Base-by-base conservation (phyloP, 75 land plant species). In the Isoetes taiwanensis region DNA sequence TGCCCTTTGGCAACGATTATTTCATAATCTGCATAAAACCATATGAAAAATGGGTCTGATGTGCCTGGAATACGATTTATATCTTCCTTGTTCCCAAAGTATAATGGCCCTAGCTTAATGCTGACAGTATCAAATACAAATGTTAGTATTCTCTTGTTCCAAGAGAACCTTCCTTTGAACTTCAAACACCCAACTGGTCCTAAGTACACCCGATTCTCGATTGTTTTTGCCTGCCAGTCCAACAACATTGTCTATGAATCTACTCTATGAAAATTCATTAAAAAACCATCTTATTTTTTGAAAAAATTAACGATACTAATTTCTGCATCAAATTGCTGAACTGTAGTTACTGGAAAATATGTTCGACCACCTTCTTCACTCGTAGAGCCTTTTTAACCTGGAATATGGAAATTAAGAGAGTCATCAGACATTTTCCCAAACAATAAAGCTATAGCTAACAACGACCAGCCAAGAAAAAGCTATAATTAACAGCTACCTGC, bases 21-120 rank as follows among this genome's bases (percentile, higher is more conserved):
- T 61, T 93, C 98, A 30, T 93, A 85, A 59, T 93, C 98, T 27
- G 86, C 60, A 37, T 93, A 93, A 53, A 79, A 84, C 98, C 98
- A 93, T 24, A 88, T 74, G 65, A 93, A 93, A 65, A 87, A 93
- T 2, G 98, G 90, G 41, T 93, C 95, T 54, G 71, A 86, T 55
- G 34, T 66, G n/a, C n/a, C n/a, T 14, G 98, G 98, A 17, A 68
- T 74, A 23, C 78, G 75, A 30, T 65, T 81, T 19, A 54, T 50
- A 5, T 72, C 77, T 17, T 77, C 81, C 30, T 68, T 76, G 29
- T 69, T 72, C 12, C 73, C 78, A 14, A 93, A 54, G 2, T 71
- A 70, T n/a, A 87, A 56, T 1, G 83, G 70, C 20, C 98, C 98
- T 56, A 93, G 30, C 61, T 87, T 88, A 8, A 93, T 61, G 8